phyloP scores from a whole-genome alignment of 2,329 filamentous ascomycete species.

The Alternaria brassicae region DNA sequence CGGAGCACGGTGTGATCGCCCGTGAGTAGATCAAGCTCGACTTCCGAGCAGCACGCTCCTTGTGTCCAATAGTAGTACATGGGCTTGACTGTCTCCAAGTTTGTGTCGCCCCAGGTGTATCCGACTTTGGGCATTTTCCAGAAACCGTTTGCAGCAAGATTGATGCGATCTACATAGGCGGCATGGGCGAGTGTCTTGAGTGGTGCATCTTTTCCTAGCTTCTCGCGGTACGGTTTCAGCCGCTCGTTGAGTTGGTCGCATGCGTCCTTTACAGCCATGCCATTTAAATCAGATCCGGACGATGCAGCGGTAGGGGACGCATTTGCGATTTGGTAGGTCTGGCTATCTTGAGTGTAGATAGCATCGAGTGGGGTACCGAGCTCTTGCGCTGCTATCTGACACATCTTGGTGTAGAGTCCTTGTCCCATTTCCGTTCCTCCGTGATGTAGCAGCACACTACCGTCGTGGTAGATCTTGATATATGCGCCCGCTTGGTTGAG shows the following conservation, averaged over 20 bases:
- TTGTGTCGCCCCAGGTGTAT: constrained; percentile 75
- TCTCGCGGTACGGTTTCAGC: constrained; percentile 81
- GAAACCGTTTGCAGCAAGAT: constrained; percentile 92
- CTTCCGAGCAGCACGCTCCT: constrained; percentile 85
- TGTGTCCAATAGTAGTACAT: constrained; percentile 98
- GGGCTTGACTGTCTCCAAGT: constrained; percentile 50
- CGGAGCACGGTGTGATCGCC: constrained; percentile 89
- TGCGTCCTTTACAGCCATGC: constrained; percentile 91
- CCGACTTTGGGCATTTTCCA: constrained; percentile 98
- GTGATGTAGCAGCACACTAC: constrained; percentile 88
- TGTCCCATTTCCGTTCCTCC: constrained; percentile 98
- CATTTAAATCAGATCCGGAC: constrained; percentile 91
- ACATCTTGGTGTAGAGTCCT: constrained; percentile 94
- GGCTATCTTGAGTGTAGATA: constrained; percentile 86
- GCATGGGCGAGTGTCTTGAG: constrained; percentile 89
- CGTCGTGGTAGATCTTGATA: constrained; percentile 95
- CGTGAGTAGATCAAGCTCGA: constrained; percentile 89
- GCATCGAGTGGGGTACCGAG: constrained; percentile 80
- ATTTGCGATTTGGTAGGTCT: constrained; percentile 89
- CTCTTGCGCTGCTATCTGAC: constrained; percentile 89
- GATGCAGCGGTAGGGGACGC: constrained; percentile 91
- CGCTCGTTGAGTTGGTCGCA: constrained; percentile 89
- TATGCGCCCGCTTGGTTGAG: constrained; percentile 93
- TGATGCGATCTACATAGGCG: constrained; percentile 93
- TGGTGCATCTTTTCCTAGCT: constrained; percentile 74